Evolutionary conservation across 2,329 filamentous ascomycete species (phyloP).

Genomic region (Tolypocladium nubicola): DNA sequence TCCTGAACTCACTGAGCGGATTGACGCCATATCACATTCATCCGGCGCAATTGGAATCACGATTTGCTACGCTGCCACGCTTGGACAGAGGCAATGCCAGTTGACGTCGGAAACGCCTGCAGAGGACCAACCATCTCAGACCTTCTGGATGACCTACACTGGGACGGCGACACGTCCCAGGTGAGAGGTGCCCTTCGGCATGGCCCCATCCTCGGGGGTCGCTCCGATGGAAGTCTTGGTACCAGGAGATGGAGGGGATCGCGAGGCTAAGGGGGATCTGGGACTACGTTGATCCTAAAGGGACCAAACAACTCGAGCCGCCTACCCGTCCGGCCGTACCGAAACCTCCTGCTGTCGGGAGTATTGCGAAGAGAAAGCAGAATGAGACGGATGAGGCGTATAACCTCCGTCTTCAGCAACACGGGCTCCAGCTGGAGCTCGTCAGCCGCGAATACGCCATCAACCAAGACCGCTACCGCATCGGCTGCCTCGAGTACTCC

Average conservation of each 20-base stretch:
- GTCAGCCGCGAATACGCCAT: conserved; percentile 3
- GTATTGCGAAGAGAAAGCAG: not conserved
- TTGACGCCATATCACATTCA: no score
- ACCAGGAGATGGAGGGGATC: conserved; percentile 2
- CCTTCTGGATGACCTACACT: not conserved
- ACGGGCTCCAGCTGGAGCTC: conserved; percentile 2
- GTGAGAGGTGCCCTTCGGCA: not conserved
- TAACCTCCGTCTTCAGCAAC: conserved; percentile 1
- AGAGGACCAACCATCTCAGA: not conserved
- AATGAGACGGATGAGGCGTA: conserved; percentile 3
- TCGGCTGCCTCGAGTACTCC: conserved; percentile 4
- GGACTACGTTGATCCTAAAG: conserved; percentile 6
- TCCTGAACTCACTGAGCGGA: no score
- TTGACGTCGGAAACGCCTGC: not conserved
- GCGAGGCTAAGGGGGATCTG: conserved; percentile 4
- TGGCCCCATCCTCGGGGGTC: conserved; percentile 2
- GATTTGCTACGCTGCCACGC: no score
- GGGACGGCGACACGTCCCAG: not conserved
- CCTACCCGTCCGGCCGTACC: conserved; percentile 2
- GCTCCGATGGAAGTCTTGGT: conserved; percentile 6
- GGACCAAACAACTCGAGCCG: not conserved
- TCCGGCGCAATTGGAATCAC: no score
- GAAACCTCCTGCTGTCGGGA: not conserved
- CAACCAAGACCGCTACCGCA: conserved; percentile 4
- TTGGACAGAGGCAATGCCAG: no score